Base-by-base conservation (phyloP, 148 eudicot genomes). In the Linanthus parryae region DNA sequence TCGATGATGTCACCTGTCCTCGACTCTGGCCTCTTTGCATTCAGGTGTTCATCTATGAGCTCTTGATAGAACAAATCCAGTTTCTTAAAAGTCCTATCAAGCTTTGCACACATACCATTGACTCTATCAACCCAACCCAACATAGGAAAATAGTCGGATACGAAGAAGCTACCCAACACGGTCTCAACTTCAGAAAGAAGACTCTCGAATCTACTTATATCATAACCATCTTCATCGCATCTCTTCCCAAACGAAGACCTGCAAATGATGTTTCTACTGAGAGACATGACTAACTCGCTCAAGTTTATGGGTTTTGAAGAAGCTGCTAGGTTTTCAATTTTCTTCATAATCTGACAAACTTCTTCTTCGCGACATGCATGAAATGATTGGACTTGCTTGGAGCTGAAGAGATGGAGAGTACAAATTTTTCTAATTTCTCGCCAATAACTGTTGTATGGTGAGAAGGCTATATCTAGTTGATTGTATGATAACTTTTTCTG, bases 101-200 rank as follows among this genome's bases (percentile, higher is more conserved):
- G 49, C 2, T 15, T n/a, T 21, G 49, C 49, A 9, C 22, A 1
- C 25, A 9, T 22, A 9, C 49, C 49, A 8, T 13, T 45, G 14
- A 45, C 15, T 22, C 9, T 45, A 23, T 45, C 49, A 2, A 45
- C 18, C 49, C 49, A 45, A 45, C 49, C 49, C 8, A 16, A 5
- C 11, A 21, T 21, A 3, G 49, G 49, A 45, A 45, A 45, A 45
- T 45, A 45, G 25, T 45, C 49, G 12, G 49, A 45, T 14, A 21
- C 2, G 25, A 11, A 45, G 14, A 45, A 45, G 2, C 49, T 30
- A 5, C 49, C 49, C 6, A 9, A 22, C 28, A 30, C 27, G 3
- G 49, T 30, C 14, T 45, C 28, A 5, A 14, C 27, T 16, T 45
- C 49, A 45, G 28, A 21, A 2, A 45, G 14, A 45, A 45, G 49